Percentiles rank a stretch among this genome's conserved stretches.
Conservation (phyloP, 2,329 filamentous ascomycete genomes). For the Anthostomella pinea region DNA sequence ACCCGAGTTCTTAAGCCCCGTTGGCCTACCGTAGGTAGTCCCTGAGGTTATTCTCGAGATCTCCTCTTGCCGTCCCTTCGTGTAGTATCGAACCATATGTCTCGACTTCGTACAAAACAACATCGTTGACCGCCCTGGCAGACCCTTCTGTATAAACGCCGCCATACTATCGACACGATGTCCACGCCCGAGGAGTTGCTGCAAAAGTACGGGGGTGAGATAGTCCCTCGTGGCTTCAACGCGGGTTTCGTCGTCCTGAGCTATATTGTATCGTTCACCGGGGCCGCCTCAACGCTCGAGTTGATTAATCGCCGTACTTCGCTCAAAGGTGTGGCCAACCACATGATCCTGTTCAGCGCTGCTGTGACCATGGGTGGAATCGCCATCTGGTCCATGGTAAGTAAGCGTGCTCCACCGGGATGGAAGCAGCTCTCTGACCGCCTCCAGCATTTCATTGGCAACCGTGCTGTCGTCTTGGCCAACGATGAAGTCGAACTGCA, state of each 20-base stretch:
- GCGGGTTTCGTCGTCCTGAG: constrained; percentile 68
- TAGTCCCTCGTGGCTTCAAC: constrained; percentile 50
- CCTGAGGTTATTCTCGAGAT: too few species aligned
- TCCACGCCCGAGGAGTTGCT: constrained; percentile 32
- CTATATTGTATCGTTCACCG: constrained; percentile 72
- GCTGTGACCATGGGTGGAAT: constrained; percentile 72
- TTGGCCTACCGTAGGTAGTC: too few species aligned
- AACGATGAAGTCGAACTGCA: constrained; percentile 61
- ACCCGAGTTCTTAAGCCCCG: too few species aligned
- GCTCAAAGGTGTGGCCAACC: constrained; percentile 64
- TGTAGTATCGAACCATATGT: too few species aligned
- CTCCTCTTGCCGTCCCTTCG: too few species aligned
- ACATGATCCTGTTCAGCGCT: constrained; percentile 61
- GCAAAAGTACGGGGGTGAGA: constrained; percentile 40
- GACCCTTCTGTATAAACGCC: too few species aligned
- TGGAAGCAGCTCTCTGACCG: constrained; percentile 35
- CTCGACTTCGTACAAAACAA: too few species aligned
- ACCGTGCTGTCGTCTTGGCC: constrained; percentile 71
- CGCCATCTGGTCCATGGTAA: constrained; percentile 69
- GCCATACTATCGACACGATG: too few species aligned
- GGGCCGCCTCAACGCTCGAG: constrained; percentile 76
- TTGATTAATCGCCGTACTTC: constrained; percentile 75
- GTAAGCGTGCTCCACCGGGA: constrained; percentile 14
- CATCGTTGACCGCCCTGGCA: too few species aligned
- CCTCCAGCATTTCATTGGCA: constrained; percentile 76